A percentile compares a stretch with the other conserved stretches of the same genome.
Conservation (phyloP, 345 rosid species). For the Camelina sativa region DNA sequence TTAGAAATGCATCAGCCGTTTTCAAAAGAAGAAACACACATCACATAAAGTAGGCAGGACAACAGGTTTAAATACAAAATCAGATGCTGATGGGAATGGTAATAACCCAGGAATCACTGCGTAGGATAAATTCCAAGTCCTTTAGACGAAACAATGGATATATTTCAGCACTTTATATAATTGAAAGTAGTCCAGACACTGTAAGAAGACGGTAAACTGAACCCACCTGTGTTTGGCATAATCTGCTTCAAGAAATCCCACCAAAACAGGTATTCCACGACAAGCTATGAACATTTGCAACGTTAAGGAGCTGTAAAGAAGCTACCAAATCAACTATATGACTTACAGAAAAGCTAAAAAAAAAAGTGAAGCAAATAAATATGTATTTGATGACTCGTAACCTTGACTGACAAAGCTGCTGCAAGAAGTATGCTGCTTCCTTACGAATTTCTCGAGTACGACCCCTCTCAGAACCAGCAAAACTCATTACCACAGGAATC, state of each 20-base stretch:
- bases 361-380: conserved; percentile 7
- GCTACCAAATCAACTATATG: conserved; percentile 41
- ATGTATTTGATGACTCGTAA: conserved; percentile 43
- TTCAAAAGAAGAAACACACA: conserved; percentile 3
- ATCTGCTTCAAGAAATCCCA: conserved; percentile 94
- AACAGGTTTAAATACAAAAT: neutral
- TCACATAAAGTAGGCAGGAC: neutral
- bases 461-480: conserved; percentile 68
- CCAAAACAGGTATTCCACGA: conserved; percentile 92
- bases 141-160: neutral
- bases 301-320: conserved; percentile 78
- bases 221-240: conserved; percentile 90
- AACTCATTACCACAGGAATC: conserved; percentile 83
- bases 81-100: conserved; percentile 2
- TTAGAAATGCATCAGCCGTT: neutral
- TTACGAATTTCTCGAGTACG: conserved; percentile 88
- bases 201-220: conserved; percentile 17
- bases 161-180: neutral
- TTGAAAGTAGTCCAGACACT: conserved; percentile 9
- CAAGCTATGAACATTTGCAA: conserved; percentile 98
- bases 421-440: conserved; percentile 94
- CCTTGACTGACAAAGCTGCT: conserved; percentile 99
- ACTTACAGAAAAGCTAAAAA: neutral
- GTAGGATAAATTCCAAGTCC: conserved; percentile 4
- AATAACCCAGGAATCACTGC: conserved; percentile 1